phyloP scores from a whole-genome alignment of 257 asterid genomes.

The Sherardia arvensis region DNA sequence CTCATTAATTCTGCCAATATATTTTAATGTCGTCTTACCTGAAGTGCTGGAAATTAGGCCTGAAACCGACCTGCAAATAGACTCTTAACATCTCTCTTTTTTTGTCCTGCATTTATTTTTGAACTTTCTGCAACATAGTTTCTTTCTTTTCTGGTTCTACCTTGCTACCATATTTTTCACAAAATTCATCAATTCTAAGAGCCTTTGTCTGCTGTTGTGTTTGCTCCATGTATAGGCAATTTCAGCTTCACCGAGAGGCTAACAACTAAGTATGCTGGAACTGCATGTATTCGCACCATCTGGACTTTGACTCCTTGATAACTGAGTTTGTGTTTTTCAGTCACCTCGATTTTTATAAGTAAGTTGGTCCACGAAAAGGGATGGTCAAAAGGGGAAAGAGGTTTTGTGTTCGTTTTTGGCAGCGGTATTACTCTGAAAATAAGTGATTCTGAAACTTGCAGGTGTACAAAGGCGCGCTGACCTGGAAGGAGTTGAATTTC shows the following conservation, averaged over 20 bases:
- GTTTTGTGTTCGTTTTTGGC: no score
- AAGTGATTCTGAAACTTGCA: no score
- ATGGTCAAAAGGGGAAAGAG: no score
- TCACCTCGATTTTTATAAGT: no score
- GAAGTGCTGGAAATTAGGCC: not conserved
- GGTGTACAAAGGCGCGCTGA: no score
- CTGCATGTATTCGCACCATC: no score
- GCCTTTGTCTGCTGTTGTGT: not conserved
- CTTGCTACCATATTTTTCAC: not conserved
- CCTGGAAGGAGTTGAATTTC: no score
- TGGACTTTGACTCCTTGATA: no score
- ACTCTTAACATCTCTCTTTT: not conserved
- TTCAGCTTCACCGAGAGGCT: conserved; percentile 72
- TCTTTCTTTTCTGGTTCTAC: not conserved
- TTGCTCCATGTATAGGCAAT: conserved; percentile 56
- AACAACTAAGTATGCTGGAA: conserved; percentile 81
- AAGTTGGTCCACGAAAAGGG: no score
- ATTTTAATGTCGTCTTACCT: not conserved
- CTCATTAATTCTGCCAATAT: not conserved
- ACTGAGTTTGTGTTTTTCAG: no score
- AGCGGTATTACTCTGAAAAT: no score
- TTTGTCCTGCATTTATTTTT: not conserved
- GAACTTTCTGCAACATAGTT: not conserved
- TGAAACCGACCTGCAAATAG: not conserved
- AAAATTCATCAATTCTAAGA: not conserved